A percentile compares a stretch with the other conserved stretches of the same genome.
These are phyloP conservation scores for Sporothrix inflata DNA, from an alignment of 2,329 filamentous ascomycete genomes.

Conservation along the genomic window DNA sequence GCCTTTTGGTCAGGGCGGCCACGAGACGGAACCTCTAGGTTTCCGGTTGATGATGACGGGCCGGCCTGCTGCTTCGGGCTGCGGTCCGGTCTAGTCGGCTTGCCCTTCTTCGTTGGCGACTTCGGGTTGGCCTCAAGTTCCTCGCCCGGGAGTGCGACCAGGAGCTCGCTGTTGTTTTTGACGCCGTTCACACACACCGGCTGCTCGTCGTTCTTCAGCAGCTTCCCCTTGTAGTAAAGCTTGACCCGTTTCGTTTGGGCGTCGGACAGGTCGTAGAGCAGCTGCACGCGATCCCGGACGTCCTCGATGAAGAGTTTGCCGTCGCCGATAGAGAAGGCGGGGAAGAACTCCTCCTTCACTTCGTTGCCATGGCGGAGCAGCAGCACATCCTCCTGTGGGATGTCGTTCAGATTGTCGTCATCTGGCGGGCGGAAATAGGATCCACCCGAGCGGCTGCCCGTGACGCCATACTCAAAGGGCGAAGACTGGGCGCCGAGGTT, in stretches of 20 bases:
- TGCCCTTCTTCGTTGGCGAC: conserved; percentile 1
- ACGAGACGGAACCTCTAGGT: conserved; percentile 42
- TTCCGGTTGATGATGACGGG: conserved; percentile 39
- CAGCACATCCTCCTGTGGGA: conserved; percentile 68
- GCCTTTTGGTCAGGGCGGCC: conserved; percentile 41
- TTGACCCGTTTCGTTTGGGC: conserved; percentile 59
- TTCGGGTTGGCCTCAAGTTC: conserved; percentile 39
- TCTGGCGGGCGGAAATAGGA: conserved; percentile 32
- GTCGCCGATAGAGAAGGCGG: conserved; percentile 74
- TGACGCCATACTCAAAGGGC: conserved; percentile 34
- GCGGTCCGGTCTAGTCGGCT: neutral
- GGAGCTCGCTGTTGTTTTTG: conserved; percentile 64
- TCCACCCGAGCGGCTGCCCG: conserved; percentile 34
- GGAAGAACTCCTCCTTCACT: conserved; percentile 71
- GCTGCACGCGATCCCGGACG: conserved; percentile 67
- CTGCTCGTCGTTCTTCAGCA: conserved; percentile 65
- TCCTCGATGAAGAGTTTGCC: conserved; percentile 70
- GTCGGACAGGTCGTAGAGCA: conserved; percentile 66
- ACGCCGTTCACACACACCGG: conserved; percentile 63
- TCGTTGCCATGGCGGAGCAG: conserved; percentile 69
- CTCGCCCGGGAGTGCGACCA: conserved; percentile 61
- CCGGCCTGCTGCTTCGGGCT: conserved; percentile 43
- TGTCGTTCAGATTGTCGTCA: conserved; percentile 37
- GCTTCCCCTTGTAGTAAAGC: conserved; percentile 73
- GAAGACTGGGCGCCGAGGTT: conserved; percentile 40